A percentile compares a stretch with the other conserved stretches of the same genome.
Evolutionary conservation across 768 basidiomycete species (phyloP).

Genomic region (Rhodotorula diobovata): DNA sequence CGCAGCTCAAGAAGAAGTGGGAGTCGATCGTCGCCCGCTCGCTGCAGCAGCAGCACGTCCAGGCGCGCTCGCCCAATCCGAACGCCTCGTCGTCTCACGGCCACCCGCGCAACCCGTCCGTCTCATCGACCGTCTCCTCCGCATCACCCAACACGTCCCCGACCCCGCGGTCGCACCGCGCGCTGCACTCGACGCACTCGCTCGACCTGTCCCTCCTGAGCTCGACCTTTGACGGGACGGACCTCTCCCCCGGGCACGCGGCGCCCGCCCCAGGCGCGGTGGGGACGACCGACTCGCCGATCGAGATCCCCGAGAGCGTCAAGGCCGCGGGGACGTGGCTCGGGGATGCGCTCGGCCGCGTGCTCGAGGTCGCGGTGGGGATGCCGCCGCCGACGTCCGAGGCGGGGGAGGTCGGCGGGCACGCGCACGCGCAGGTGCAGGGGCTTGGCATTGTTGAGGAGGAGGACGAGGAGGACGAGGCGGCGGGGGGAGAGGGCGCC

Average conservation of each 20-base stretch:
- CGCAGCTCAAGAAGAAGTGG: constrained; percentile 40
- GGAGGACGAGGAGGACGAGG: constrained; percentile 6
- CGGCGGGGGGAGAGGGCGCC: background rate
- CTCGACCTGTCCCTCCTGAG: constrained; percentile 35
- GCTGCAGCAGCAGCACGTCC: constrained; percentile 8
- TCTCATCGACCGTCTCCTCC: constrained; percentile 9
- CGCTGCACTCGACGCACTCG: constrained; percentile 17
- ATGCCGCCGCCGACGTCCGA: constrained; percentile 4
- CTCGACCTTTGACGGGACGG: constrained; percentile 18
- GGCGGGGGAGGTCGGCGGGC: background rate
- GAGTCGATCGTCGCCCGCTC: constrained; percentile 39
- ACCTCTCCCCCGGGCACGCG: background rate
- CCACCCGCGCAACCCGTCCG: background rate
- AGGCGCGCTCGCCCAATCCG: background rate
- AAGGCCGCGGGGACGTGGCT: constrained; percentile 34
- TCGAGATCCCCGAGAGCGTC: constrained; percentile 29
- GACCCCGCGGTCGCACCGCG: background rate
- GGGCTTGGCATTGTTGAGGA: constrained; percentile 10
- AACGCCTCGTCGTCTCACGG: background rate
- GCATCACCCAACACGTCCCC: constrained; percentile 21
- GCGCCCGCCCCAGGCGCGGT: background rate
- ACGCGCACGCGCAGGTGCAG: background rate
- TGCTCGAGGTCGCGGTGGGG: constrained; percentile 25
- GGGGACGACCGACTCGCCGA: background rate
- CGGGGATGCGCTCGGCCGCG: constrained; percentile 22